Conservation (phyloP, 805 yeast genomes). For the Metschnikowia bowlesiae region DNA sequence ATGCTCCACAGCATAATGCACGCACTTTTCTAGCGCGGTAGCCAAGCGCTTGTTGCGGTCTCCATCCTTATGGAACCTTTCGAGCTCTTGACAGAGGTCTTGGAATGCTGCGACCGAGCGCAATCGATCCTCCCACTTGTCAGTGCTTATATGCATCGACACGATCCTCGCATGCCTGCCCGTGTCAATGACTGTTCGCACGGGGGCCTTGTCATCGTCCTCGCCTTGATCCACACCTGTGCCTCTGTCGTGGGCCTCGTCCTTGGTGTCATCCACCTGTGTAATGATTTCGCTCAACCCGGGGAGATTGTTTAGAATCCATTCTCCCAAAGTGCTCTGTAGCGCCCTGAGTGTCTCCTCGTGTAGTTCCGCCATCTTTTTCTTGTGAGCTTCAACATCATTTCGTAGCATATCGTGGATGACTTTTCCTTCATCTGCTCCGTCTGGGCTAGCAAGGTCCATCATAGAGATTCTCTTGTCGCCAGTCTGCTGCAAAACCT, state of each 20-base stretch:
- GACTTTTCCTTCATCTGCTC: conserved; percentile 22
- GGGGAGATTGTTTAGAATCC: conserved; percentile 12
- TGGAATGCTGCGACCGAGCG: conserved; percentile 3
- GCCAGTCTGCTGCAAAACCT: conserved; percentile 15
- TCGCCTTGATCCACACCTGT: not conserved
- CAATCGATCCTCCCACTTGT: conserved; percentile 3
- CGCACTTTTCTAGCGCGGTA: not conserved
- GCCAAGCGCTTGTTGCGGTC: not conserved
- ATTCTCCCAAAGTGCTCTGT: conserved; percentile 13
- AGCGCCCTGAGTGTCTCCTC: conserved; percentile 12
- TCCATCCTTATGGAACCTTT: not conserved
- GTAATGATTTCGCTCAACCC: not conserved
- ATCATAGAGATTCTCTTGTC: conserved; percentile 29
- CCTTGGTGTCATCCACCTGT: not conserved
- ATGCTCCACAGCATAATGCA: conserved; percentile 3
- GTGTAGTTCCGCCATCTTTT: conserved; percentile 8
- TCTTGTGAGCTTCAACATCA: conserved; percentile 19
- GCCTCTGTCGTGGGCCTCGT: not conserved
- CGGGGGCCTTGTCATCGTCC: no score
- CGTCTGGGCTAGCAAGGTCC: conserved; percentile 14
- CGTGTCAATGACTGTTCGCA: not conserved
- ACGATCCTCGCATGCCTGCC: not conserved
- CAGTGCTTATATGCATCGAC: not conserved
- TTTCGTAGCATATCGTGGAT: conserved; percentile 26
- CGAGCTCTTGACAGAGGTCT: not conserved